Base-by-base conservation (phyloP, 116 monocot genomes). In the Cymodocea nodosa region DNA sequence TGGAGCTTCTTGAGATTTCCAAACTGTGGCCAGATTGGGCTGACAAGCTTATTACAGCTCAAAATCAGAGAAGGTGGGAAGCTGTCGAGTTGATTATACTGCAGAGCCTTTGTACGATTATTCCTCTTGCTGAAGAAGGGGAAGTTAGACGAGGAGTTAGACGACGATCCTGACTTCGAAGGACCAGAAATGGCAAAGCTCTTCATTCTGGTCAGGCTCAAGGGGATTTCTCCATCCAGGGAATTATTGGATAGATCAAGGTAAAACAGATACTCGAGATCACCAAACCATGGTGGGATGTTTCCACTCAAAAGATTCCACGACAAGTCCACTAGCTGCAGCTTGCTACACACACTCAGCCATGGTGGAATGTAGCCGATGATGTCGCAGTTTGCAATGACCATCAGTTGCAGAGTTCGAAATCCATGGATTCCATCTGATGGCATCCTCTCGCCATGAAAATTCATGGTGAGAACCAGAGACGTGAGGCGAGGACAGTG, bases 191-290 rank as follows among this genome's bases (percentile, higher is more conserved):
- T 72, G 13, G 71, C 70, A 4, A 92, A 66, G 23, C 80, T 50
- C 70, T 76, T 82, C 82, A 92, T 80, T 10, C 68, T 57, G 35
- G 81, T 59, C 50, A 93, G 69, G 70, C 76, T 88, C 0, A 3
- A 23, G 15, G 93, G 93, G 44, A 93, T 77, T 53, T 83, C 70
- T 52, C 93, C 93, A 0, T 39, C 48, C 20, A 93, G 79, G 0
- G 93, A 85, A 69, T 93, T 93, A 71, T 93, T 93, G 0, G 88
- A 93, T 0, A 93, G 51, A 72, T 93, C 93, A 52, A 93, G 17
- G 71, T 88, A 93, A 50, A 93, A 93, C 20, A 88, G 74, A 60
- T 62, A 40, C 2, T 78, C 72, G 10, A 89, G 69, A 52, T 82
- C 58, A 16, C 84, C 93, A 23, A 93, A 72, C 77, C 83, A 88